Evolutionary conservation across 2,329 filamentous ascomycete species (phyloP), one percentile per base, ranked within the genome.

Genomic region (Colletotrichum navitas): DNA sequence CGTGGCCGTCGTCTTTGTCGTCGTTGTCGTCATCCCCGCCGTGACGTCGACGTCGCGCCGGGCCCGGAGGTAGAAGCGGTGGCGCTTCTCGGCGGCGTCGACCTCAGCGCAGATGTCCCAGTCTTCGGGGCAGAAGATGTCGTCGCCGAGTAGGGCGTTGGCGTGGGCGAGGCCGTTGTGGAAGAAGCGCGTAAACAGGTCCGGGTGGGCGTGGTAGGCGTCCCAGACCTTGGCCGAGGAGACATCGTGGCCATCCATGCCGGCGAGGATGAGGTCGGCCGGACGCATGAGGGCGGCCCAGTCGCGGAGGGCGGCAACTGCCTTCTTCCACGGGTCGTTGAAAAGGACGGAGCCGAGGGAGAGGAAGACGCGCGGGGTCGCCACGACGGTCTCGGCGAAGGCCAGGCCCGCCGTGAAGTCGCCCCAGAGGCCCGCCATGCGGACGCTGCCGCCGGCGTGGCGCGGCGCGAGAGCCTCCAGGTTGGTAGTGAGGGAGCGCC

Each of bases 311-410:
- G 82, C 78, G 5, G 72, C 66, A 36, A 83, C 67, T 2, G 82
- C 82, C 36, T 77, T 76, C 2, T 75, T 71, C 79, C 81, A 83
- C 11, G 77, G 76, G 74, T 84, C 82, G 61, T 84, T 84, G 75
- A 82, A 84, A 24, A 84, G 76, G 5, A 84, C 82, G 10, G 82
- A 84, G 3, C 82, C 82, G 3, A 84, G 77, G 0, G 82, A 84
- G 10, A 83, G 76, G 64, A 83, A 82, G n/a, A 83, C 73, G 18
- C 80, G 77, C 2, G 78, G 80, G 2, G 76, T 74, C 21, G 74
- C 59, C n/a, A 74, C 60, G 39, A 82, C 78, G 10, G 74, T 68
- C 49, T 77, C 70, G 45, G 80, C 76, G 64, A 79, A 81, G 4
- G 74, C 66, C 71, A 80, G 76, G 24, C 81, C 81, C 65, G 82